phyloP scores from a whole-genome alignment of 345 rosid species.

The Salix udensis region DNA sequence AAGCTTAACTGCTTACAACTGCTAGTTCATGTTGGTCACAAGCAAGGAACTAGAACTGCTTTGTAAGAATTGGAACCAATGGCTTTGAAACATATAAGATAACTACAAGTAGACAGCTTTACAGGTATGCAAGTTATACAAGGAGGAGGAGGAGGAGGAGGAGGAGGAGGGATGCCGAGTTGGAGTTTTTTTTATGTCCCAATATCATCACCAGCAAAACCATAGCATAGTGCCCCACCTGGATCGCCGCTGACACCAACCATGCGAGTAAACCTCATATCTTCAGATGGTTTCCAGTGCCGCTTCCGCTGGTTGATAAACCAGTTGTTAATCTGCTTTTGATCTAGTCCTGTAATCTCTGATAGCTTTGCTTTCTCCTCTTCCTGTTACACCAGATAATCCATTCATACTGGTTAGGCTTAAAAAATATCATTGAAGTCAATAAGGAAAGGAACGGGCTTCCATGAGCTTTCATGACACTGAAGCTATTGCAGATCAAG shows the following conservation, averaged over 20 bases:
- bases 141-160: too few species aligned
- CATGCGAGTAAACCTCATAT: constrained; percentile 42
- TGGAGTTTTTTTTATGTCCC: neutral
- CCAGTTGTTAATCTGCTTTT: constrained; percentile 29
- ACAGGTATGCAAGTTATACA: neutral
- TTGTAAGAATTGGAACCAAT: neutral
- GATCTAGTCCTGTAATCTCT: constrained; percentile 21
- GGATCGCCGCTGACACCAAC: constrained; percentile 25
- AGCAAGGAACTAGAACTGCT: neutral
- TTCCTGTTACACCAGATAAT: constrained; percentile 34
- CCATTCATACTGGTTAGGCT: neutral
- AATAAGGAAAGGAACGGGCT: neutral
- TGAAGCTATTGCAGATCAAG: neutral
- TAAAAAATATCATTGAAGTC: neutral
- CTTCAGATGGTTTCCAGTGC: constrained; percentile 27
- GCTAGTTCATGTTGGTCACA: neutral
- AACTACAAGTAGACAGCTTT: neutral
- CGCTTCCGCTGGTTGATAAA: constrained; percentile 29
- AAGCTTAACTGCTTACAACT: neutral
- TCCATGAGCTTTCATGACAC: neutral
- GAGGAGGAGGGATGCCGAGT: neutral
- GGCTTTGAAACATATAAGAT: neutral
- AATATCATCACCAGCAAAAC: constrained; percentile 5
- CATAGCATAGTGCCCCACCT: constrained; percentile 11
- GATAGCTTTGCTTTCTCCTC: constrained; percentile 52